Base-by-base conservation (phyloP, 352 stramenopile species). In the Aphanomyces stellatus region DNA sequence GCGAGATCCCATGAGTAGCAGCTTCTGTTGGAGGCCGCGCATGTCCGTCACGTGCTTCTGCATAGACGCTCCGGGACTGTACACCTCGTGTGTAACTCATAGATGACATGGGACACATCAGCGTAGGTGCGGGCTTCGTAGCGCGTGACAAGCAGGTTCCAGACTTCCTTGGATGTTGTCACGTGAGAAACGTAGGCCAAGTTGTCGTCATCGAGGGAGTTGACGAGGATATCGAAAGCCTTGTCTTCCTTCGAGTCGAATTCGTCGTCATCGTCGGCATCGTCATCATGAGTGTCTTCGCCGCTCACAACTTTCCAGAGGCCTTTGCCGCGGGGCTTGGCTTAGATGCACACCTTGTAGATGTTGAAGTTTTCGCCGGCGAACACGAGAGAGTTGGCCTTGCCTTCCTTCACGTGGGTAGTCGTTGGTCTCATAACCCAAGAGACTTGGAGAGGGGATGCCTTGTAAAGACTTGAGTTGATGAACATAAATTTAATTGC, bases 401-500 rank as follows among this genome's bases (percentile, higher is more conserved):
- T 53, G 43, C 7, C 8, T 8, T 53, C 22, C 6, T 53, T 17
- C 37, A 17, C 22, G 43, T 6, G 8, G 17, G 8, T 53, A 19
- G 24, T 53, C 13, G 43, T 53, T 53, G 43, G 43, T 6, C 22
- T 53, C 43, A 53, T 53, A 53, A 53, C 43, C 43, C n/a, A 22
- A 28, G 17, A 53, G 43, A 53, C 6, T 53, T 43, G 43, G 24
- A 28, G 43, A 53, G 43, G 43, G 43, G 7, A 28, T 43, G 37
- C 43, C n/a, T n/a, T n/a, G n/a, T n/a, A n/a, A n/a, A n/a, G n/a
- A 53, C 43, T 53, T 53, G 43, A 53, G 13, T 17, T 8, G 43
- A 22, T 53, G 13, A 53, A 53, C 6, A 19, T 53, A 53, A 53
- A 53, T 53, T 53, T 19, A 53, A 53, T 53, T 53, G 43, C n/a